Percentiles rank a stretch among this genome's conserved stretches.
Conservation (phyloP, 352 stramenopile genomes). For the Lagenidium giganteum region DNA sequence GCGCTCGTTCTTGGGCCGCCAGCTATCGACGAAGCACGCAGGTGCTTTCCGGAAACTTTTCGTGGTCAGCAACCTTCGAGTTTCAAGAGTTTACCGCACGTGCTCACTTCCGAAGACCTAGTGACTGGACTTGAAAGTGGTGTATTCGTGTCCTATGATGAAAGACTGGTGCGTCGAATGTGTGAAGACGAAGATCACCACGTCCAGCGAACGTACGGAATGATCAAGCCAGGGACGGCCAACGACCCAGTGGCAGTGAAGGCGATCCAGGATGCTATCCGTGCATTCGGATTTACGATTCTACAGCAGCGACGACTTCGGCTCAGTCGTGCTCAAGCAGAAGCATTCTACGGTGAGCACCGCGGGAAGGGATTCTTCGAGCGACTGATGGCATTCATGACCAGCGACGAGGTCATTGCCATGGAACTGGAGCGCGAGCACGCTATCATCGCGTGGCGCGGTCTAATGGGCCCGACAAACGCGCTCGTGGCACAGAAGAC, state of each 20-base stretch:
- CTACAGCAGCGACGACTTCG: slow-evolving; percentile 26
- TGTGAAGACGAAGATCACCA: slow-evolving; percentile 9
- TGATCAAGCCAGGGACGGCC: slow-evolving; percentile 63
- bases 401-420: slow-evolving; percentile 54
- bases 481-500: slow-evolving; percentile 34
- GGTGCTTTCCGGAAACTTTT: slow-evolving; percentile 46
- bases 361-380: slow-evolving; percentile 55
- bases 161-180: slow-evolving; percentile 5
- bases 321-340: slow-evolving; percentile 41
- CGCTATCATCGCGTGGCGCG: slow-evolving; percentile 62
- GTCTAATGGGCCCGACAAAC: slow-evolving; percentile 79
- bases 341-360: slow-evolving; percentile 60
- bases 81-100: slow-evolving; percentile 14
- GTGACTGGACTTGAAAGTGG: slow-evolving; percentile 35
- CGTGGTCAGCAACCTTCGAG: slow-evolving; percentile 24
- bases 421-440: slow-evolving; percentile 35
- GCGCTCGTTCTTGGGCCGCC: slow-evolving; percentile 32
- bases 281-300: slow-evolving; percentile 43
- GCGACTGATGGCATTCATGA: slow-evolving; percentile 58
- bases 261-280: slow-evolving; percentile 33
- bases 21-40: slow-evolving; percentile 18
- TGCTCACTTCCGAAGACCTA: slow-evolving; percentile 16
- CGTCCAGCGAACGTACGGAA: slow-evolving; percentile 37
- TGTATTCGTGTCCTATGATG: slow-evolving; percentile 29
- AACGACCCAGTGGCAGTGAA: slow-evolving; percentile 17